A percentile compares a stretch with the other conserved stretches of the same genome.
These are phyloP conservation scores for Aspergillus ochraceus DNA, from an alignment of 2,329 filamentous ascomycete species.

Conservation along the genomic window DNA sequence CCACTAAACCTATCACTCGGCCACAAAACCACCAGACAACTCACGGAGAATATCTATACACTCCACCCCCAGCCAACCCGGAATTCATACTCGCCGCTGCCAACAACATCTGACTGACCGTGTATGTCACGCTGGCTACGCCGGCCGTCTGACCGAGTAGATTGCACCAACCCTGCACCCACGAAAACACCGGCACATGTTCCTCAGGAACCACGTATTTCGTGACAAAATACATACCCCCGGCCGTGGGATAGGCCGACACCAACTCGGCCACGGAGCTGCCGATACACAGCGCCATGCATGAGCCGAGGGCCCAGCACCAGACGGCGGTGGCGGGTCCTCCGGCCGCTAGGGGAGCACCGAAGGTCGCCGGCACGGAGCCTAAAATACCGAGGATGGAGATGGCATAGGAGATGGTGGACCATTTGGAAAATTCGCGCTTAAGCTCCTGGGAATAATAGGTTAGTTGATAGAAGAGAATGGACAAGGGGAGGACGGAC, in stretches of 20 bases:
- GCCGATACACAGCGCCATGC: slow-evolving; percentile 65
- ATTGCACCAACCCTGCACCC: slow-evolving; percentile 69
- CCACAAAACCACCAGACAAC: slow-evolving; percentile 17
- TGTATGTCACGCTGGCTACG: slow-evolving; percentile 63
- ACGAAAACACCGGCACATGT: slow-evolving; percentile 63
- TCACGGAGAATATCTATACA: slow-evolving; percentile 59
- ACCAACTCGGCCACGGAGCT: slow-evolving; percentile 66
- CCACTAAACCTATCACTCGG: too few relatives aligned
- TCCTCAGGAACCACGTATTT: slow-evolving; percentile 63
- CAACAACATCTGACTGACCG: slow-evolving; percentile 64
- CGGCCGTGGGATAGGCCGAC: slow-evolving; percentile 66
- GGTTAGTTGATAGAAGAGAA: not conserved
- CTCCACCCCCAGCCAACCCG: slow-evolving; percentile 44
- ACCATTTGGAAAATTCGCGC: slow-evolving; percentile 67
- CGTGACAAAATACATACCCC: slow-evolving; percentile 68
- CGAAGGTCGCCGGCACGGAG: slow-evolving; percentile 65
- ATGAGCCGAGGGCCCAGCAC: slow-evolving; percentile 64
- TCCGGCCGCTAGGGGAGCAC: slow-evolving; percentile 57
- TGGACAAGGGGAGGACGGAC: slow-evolving; percentile 34
- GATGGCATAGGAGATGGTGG: slow-evolving; percentile 65
- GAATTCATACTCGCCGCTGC: slow-evolving; percentile 64
- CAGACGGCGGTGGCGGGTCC: slow-evolving; percentile 65
- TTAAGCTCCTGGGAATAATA: slow-evolving; percentile 52
- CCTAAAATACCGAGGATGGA: slow-evolving; percentile 65
- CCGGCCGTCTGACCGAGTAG: slow-evolving; percentile 64